phyloP scores from a whole-genome alignment of 1,139 yeast genomes.

The Blastobotrys niveus region DNA sequence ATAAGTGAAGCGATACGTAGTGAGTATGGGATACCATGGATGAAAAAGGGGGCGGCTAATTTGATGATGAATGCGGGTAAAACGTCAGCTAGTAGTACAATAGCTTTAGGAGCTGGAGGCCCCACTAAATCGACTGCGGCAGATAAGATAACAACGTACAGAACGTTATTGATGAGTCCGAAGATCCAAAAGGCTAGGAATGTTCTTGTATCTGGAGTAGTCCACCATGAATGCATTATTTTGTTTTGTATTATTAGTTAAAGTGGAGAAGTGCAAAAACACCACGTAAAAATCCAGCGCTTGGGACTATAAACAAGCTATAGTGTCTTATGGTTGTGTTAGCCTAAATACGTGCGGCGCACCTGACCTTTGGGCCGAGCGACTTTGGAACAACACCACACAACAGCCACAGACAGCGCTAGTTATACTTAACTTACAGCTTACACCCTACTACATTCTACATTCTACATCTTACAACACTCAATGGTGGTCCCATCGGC shows the following conservation, averaged over 20 bases:
- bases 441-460: neutral
- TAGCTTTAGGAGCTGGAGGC: conserved; percentile 72
- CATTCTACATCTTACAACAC: neutral
- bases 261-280: neutral
- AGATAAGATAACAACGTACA: conserved; percentile 83
- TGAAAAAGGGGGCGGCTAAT: conserved; percentile 68
- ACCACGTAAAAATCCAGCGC: neutral
- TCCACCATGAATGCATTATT: conserved; percentile 1
- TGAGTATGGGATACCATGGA: conserved; percentile 58
- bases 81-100: conserved; percentile 80
- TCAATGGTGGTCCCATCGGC: conserved; percentile 18
- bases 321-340: no score
- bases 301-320: no score
- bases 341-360: no score
- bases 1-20: conserved; percentile 53
- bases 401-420: neutral
- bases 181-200: conserved; percentile 58
- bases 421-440: no score
- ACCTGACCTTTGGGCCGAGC: neutral
- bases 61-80: conserved; percentile 74
- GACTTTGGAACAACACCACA: neutral
- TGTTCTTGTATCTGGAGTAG: conserved; percentile 11
- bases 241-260: neutral
- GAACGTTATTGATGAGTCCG: conserved; percentile 81
- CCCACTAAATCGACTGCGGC: conserved; percentile 94